Evolutionary conservation across 306 rosid genomes (phyloP).

Genomic region (Geum urbanum): DNA sequence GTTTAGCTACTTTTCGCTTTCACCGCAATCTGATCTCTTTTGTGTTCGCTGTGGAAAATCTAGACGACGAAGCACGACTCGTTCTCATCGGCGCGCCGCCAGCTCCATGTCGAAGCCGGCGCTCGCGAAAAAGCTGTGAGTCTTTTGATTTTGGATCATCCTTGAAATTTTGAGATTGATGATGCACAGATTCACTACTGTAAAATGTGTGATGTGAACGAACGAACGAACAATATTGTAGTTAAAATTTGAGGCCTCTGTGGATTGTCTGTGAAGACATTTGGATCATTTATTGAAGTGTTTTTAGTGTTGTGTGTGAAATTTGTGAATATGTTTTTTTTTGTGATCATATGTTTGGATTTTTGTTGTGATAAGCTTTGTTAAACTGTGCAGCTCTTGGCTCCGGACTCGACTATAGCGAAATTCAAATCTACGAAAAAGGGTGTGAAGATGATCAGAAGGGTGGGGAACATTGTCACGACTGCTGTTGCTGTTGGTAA

Average conservation of each 20-base stretch:
- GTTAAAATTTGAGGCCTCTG: neutral
- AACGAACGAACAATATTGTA: neutral
- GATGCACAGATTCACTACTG: no score
- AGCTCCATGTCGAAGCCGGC: slow-evolving; percentile 67
- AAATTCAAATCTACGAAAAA: slow-evolving; percentile 81
- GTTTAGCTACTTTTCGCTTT: neutral
- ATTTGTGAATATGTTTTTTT: neutral
- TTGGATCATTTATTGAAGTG: neutral
- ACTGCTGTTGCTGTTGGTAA: slow-evolving; percentile 64
- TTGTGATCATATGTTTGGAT: neutral
- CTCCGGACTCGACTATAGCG: slow-evolving; percentile 57
- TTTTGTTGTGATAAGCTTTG: slow-evolving; percentile 10
- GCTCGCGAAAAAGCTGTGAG: slow-evolving; percentile 88
- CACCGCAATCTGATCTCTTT: neutral
- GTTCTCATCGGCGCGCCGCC: slow-evolving; percentile 54
- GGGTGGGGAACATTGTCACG: slow-evolving; percentile 66
- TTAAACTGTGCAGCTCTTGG: slow-evolving; percentile 66
- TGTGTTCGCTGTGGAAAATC: slow-evolving; percentile 1
- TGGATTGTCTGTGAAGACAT: neutral
- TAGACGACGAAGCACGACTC: slow-evolving; percentile 43
- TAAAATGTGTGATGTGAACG: no score
- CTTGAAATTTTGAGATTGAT: slow-evolving; percentile 1
- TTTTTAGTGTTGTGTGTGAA: neutral
- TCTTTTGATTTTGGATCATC: neutral
- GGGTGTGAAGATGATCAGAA: slow-evolving; percentile 48